phyloP scores from a whole-genome alignment of 2,329 filamentous ascomycete genomes.

The Hypoxylon sp. region DNA sequence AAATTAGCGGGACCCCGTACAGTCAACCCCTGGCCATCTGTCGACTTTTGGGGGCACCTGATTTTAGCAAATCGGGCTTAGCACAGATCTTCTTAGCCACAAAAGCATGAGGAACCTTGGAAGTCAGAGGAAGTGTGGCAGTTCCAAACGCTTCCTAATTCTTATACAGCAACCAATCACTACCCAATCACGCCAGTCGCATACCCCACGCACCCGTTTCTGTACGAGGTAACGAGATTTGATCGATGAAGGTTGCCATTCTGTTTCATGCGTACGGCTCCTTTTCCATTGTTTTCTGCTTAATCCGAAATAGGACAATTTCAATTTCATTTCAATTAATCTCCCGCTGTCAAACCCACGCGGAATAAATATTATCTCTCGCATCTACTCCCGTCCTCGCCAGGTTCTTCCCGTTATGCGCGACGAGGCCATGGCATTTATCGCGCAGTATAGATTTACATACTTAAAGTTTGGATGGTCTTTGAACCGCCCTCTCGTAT shows the following conservation, averaged over 20 bases:
- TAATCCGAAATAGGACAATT: slow-evolving; percentile 10
- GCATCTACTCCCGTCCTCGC: background rate
- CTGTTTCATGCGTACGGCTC: slow-evolving; percentile 15
- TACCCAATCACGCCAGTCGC: background rate
- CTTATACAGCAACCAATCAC: slow-evolving; percentile 28
- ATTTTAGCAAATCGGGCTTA: slow-evolving; percentile 11
- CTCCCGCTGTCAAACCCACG: slow-evolving; percentile 2
- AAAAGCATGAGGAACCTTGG: slow-evolving; percentile 2
- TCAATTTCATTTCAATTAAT: slow-evolving; percentile 17
- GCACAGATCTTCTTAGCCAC: slow-evolving; percentile 10
- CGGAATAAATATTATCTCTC: background rate
- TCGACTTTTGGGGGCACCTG: slow-evolving; percentile 26
- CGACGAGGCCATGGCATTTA: background rate
- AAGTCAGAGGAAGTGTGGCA: slow-evolving; percentile 27
- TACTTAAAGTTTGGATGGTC: background rate
- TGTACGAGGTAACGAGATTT: slow-evolving; percentile 34
- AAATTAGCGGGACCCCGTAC: slow-evolving; percentile 32
- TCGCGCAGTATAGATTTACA: slow-evolving; percentile 1
- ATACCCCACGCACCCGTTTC: slow-evolving; percentile 27
- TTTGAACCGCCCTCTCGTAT: slow-evolving; percentile 21
- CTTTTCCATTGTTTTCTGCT: slow-evolving; percentile 7
- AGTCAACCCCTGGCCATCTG: slow-evolving; percentile 9
- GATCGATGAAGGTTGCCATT: slow-evolving; percentile 11
- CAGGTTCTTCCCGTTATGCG: background rate
- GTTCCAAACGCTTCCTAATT: slow-evolving; percentile 6